Evolutionary conservation across 192 early-diverging fungal species (phyloP).

Genomic region (Rhizophagus clarus): DNA sequence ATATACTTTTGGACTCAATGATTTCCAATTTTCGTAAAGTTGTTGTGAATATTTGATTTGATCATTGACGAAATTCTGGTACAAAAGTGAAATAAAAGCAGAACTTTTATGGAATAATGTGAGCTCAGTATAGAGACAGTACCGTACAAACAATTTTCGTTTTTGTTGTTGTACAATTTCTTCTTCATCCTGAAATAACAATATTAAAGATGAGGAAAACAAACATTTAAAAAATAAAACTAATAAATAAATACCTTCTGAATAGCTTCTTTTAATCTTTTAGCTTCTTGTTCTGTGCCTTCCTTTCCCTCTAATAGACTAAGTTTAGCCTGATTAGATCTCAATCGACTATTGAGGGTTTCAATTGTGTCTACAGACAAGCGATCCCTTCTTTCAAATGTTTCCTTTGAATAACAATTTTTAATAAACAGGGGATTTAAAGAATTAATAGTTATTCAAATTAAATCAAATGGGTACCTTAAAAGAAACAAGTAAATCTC

Average conservation of each 20-base stretch:
- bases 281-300: constrained; percentile 41
- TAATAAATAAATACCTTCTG: constrained; percentile 39
- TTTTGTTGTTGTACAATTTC: constrained; percentile 54
- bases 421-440: background rate
- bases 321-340: constrained; percentile 51
- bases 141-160: constrained; percentile 51
- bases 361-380: constrained; percentile 51
- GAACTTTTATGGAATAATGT: constrained; percentile 63
- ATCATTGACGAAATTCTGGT: constrained; percentile 61
- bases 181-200: constrained; percentile 44
- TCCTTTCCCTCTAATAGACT: background rate
- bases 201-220: background rate
- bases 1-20: constrained; percentile 45
- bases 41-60: constrained; percentile 56
- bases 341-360: constrained; percentile 56
- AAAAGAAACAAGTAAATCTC: constrained; percentile 64
- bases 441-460: background rate
- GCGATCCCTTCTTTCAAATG: constrained; percentile 59
- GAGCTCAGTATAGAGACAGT: constrained; percentile 60
- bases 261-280: constrained; percentile 35
- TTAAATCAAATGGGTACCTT: constrained; percentile 37
- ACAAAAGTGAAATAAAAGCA: constrained; percentile 55
- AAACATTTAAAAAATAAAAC: background rate
- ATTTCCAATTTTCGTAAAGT: constrained; percentile 55
- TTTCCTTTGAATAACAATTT: constrained; percentile 36